Base-by-base conservation (phyloP, 2,329 filamentous ascomycete genomes). In the Aotearoamyces nothofagi region DNA sequence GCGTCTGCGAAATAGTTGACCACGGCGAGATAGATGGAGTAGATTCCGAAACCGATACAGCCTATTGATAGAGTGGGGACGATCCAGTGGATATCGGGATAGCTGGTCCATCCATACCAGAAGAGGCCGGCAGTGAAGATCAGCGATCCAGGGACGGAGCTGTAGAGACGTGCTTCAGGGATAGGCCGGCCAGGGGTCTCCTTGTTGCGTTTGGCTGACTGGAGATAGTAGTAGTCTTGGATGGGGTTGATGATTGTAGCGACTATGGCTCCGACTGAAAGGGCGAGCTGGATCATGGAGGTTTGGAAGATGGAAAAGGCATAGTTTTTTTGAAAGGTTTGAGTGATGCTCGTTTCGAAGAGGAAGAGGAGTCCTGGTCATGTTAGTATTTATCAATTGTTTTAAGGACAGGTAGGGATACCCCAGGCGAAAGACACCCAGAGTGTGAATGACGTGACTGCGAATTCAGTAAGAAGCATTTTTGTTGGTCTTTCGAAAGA, bases 401-500 rank as follows among this genome's bases (percentile, higher is more conserved):
- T n/a, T n/a, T n/a, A n/a, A n/a, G n/a, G n/a, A n/a, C n/a, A n/a
- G n/a, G n/a, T n/a, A n/a, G n/a, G n/a, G n/a, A n/a, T 62, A 0
- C 69, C 72, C 76, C 75, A 80, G 31, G 62, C 66, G 49, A 80
- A 80, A 1, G 71, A 58, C 1, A 72, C 66, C 77, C 76, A 81
- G 4, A 77, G 51, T 0, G 68, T 72, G 52, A 80, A 79, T 54
- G 60, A 69, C 46, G 70, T 69, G 1, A 72, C 64, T 1, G 70
- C 63, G 1, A 64, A 62, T 35, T 73, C 67, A 0, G 66, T 71
- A 22, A 60, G 44, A 5, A 73, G 56, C 2, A 73, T 57, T 5
- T 40, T 42, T 1, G 53, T 27, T 0, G 52, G 52, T 5, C 38
- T 34, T 19, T 37, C 17, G 28, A 31, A 20, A 26, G 24, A 28